These are phyloP conservation scores for Dryas drummondii DNA, from an alignment of 306 rosid species.

Conservation along the genomic window DNA sequence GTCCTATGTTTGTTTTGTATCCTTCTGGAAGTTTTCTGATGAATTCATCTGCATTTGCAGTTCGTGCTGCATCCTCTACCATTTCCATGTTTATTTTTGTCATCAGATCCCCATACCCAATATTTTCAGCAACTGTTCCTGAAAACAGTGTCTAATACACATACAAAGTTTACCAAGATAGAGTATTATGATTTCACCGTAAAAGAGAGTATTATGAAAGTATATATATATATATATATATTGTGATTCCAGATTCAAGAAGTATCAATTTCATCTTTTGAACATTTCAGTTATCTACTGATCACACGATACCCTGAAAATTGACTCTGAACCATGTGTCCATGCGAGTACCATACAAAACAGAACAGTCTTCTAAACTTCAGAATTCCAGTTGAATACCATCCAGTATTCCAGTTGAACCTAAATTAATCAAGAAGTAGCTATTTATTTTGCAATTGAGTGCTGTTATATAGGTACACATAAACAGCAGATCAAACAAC, in stretches of 20 bases:
- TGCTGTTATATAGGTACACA: background rate
- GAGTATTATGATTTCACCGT: background rate
- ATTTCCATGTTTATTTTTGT: constrained; percentile 68
- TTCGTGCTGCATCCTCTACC: constrained; percentile 66
- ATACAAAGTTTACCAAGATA: constrained; percentile 20
- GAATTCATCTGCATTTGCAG: constrained; percentile 85
- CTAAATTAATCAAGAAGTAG: background rate
- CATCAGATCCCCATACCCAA: constrained; percentile 75
- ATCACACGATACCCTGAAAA: background rate
- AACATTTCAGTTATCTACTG: background rate
- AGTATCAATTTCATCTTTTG: background rate
- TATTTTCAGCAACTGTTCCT: constrained; percentile 87
- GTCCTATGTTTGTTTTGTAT: constrained; percentile 75
- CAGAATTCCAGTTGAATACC: background rate
- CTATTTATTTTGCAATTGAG: background rate
- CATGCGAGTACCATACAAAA: background rate
- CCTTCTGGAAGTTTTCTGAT: constrained; percentile 73
- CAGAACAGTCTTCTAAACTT: background rate
- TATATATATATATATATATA: too few species aligned
- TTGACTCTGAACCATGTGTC: background rate
- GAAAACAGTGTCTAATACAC: constrained; percentile 70
- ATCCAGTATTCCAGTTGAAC: constrained; percentile 8
- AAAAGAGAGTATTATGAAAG: too few species aligned
- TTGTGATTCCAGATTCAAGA: background rate
- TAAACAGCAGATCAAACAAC: constrained; percentile 18